Evolutionary conservation across 305 asterid genomes (phyloP).

Genomic region (Fraxinus platypoda): DNA sequence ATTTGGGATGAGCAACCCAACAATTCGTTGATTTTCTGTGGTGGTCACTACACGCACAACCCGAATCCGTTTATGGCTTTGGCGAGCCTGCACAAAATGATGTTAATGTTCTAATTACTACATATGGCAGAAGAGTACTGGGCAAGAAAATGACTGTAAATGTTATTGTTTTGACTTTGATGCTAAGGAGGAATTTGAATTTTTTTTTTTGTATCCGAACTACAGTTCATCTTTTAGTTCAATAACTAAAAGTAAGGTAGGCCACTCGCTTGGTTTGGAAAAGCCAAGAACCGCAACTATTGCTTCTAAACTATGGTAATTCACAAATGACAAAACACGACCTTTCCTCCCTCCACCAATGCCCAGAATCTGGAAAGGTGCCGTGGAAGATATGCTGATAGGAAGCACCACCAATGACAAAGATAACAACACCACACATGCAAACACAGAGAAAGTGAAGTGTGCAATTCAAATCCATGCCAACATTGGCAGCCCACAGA

Average conservation of each 20-base stretch:
- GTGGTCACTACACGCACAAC: slow-evolving; percentile 92
- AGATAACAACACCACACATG: not conserved
- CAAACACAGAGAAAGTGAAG: not conserved
- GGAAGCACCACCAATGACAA: not conserved
- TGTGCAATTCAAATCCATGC: not conserved
- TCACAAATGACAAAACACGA: not conserved
- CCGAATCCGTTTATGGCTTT: slow-evolving; percentile 77
- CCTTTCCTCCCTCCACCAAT: not conserved
- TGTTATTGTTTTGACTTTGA: not conserved
- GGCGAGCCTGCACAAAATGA: slow-evolving; percentile 62
- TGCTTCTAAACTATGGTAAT: not conserved
- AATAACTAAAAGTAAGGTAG: not conserved
- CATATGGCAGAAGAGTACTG: slow-evolving; percentile 11
- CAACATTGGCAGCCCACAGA: not conserved
- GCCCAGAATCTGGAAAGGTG: not conserved
- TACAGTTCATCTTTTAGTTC: not conserved
- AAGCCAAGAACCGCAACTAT: not conserved
- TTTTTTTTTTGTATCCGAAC: not conserved
- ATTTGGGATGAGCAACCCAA: slow-evolving; percentile 92
- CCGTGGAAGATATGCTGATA: not conserved
- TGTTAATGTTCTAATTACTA: slow-evolving; percentile 6
- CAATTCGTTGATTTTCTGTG: slow-evolving; percentile 71
- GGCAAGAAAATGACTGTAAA: not conserved
- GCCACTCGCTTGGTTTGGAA: not conserved
- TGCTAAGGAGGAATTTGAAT: not conserved